phyloP scores from a whole-genome alignment of 192 early-diverging fungal genomes.

The Rhizoclosmatium globosum region DNA sequence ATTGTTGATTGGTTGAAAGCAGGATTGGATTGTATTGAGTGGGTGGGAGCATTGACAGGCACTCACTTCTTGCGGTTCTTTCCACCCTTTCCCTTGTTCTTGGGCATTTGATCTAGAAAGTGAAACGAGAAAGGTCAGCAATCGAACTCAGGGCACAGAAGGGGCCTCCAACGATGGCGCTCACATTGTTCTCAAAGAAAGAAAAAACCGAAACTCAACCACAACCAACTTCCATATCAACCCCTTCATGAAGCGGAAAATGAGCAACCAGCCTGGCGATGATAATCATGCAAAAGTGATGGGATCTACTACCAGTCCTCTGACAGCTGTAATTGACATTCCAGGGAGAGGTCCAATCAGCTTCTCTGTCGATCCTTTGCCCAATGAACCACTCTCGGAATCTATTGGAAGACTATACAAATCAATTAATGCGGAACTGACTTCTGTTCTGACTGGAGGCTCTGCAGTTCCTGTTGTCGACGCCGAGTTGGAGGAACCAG shows the following conservation, averaged over 20 bases:
- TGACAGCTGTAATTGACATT: not conserved
- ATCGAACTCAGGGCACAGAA: too few relatives aligned
- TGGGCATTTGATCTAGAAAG: conserved; percentile 58
- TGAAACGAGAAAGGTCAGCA: not conserved
- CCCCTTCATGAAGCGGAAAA: not conserved
- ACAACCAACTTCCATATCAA: not conserved
- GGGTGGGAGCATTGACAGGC: conserved; percentile 5
- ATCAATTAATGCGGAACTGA: not conserved
- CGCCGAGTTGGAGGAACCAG: not conserved
- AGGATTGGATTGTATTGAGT: not conserved
- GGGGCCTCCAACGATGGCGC: too few relatives aligned
- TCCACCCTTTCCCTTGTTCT: conserved; percentile 96
- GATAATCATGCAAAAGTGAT: not conserved
- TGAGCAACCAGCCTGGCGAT: not conserved
- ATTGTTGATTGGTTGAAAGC: not conserved
- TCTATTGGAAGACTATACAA: conserved; percentile 7
- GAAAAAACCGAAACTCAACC: not conserved
- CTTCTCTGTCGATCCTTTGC: conserved; percentile 12
- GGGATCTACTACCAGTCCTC: not conserved
- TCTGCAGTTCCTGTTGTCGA: not conserved
- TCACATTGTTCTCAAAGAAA: too few relatives aligned
- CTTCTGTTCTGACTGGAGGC: not conserved
- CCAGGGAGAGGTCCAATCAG: not conserved
- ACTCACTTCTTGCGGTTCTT: conserved; percentile 65
- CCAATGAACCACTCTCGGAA: conserved; percentile 1